A percentile compares a stretch with the other conserved stretches of the same genome.
Conservation (phyloP, 2,329 filamentous ascomycete species). For the Tolypocladium nubicola region DNA sequence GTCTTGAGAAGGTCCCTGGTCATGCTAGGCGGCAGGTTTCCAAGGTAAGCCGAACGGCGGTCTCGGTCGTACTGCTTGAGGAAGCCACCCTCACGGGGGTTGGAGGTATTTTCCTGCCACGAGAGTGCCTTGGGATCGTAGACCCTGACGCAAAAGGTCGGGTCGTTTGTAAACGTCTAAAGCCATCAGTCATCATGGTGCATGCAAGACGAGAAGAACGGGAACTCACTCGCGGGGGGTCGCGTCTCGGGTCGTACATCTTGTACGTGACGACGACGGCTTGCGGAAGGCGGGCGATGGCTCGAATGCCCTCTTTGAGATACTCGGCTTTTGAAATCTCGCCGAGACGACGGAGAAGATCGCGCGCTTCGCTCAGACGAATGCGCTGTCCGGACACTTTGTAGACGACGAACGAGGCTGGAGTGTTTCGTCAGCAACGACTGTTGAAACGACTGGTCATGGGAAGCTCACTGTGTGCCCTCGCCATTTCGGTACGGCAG, state of each 20-base stretch:
- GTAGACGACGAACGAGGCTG: constrained; percentile 40
- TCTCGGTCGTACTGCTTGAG: constrained; percentile 29
- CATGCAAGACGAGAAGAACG: background rate
- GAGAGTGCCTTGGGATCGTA: constrained; percentile 16
- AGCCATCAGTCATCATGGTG: background rate
- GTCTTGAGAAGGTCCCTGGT: constrained; percentile 24
- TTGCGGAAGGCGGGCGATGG: constrained; percentile 21
- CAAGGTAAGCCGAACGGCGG: constrained; percentile 36
- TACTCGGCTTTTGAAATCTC: constrained; percentile 27
- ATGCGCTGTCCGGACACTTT: constrained; percentile 22
- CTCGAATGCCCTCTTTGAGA: constrained; percentile 21
- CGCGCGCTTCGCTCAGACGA: constrained; percentile 30
- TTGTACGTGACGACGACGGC: constrained; percentile 38
- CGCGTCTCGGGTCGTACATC: constrained; percentile 38
- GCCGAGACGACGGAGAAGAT: constrained; percentile 33
- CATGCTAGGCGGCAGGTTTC: constrained; percentile 28
- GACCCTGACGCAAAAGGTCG: constrained; percentile 8
- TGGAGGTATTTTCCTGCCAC: constrained; percentile 1
- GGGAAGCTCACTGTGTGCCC: constrained; percentile 41
- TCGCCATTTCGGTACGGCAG: constrained; percentile 49
- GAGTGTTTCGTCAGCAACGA: constrained; percentile 10
- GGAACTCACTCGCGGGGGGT: constrained; percentile 35
- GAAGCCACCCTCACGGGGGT: constrained; percentile 6
- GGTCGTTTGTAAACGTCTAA: constrained; percentile 17
- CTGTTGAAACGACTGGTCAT: background rate